Conservation (phyloP, 441 rosid genomes). For the Viola pubescens region DNA sequence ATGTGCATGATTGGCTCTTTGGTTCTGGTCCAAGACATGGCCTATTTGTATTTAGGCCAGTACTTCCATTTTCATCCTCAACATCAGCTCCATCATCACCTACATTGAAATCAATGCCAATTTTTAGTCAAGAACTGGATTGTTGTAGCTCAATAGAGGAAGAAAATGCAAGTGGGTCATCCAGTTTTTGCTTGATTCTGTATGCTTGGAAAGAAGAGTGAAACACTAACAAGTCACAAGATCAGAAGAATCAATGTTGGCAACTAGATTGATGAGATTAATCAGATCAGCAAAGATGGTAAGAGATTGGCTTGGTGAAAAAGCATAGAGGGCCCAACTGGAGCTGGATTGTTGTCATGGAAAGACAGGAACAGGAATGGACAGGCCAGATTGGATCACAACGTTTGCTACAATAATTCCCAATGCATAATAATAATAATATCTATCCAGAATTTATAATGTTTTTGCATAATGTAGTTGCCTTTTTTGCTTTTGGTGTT, state of each 20-base stretch:
- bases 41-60: conserved; percentile 49
- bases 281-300: background rate
- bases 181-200: conserved; percentile 52
- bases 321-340: conserved; percentile 26
- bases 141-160: conserved; percentile 20
- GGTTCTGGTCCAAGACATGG: conserved; percentile 63
- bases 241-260: background rate
- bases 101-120: conserved; percentile 18
- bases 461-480: background rate
- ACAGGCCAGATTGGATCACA: conserved; percentile 35
- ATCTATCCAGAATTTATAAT: conserved; percentile 15
- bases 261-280: conserved; percentile 1
- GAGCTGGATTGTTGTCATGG: conserved; percentile 32
- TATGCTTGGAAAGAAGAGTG: conserved; percentile 60
- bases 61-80: conserved; percentile 13
- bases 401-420: conserved; percentile 24
- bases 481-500: background rate
- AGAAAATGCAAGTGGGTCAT: conserved; percentile 23
- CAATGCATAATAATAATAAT: conserved; percentile 7
- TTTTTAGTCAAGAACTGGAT: conserved; percentile 17
- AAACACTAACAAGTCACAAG: background rate
- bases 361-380: conserved; percentile 27
- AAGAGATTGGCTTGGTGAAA: conserved; percentile 11
- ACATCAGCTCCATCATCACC: conserved; percentile 12
- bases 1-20: conserved; percentile 79